Conservation (phyloP, 2,329 filamentous ascomycete species). For the Hypomyces rosellus region DNA sequence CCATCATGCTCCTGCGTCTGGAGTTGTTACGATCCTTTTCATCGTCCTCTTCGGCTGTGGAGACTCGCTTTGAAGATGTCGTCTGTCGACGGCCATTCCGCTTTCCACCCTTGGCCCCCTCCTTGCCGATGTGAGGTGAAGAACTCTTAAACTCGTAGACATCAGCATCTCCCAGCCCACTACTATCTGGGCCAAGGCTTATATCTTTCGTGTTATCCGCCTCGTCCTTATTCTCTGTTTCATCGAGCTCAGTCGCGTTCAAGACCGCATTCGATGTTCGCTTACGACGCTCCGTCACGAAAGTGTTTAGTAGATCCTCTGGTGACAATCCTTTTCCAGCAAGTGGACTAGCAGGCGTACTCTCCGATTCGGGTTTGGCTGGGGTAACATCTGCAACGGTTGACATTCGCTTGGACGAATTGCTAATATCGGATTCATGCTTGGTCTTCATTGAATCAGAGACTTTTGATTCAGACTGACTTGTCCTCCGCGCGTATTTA, state of each 20-base stretch:
- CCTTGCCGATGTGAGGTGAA: conserved; percentile 34
- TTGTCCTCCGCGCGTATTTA: conserved; percentile 41
- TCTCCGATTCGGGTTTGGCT: conserved; percentile 14
- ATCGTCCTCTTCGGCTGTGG: conserved; percentile 33
- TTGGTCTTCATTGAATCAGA: conserved; percentile 26
- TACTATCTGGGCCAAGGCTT: conserved; percentile 14
- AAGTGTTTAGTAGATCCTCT: conserved; percentile 24
- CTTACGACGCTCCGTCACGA: conserved; percentile 35
- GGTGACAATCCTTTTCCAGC: conserved; percentile 31
- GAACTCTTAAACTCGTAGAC: conserved; percentile 50
- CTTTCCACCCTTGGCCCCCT: conserved; percentile 20
- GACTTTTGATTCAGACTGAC: conserved; percentile 24
- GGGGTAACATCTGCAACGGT: conserved; percentile 5
- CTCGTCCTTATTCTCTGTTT: conserved; percentile 5
- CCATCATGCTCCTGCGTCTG: conserved; percentile 54
- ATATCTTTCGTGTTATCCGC: conserved; percentile 11
- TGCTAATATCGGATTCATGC: conserved; percentile 25
- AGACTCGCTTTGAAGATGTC: conserved; percentile 32
- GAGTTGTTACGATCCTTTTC: conserved; percentile 30
- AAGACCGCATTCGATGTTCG: conserved; percentile 28
- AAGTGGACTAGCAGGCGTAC: conserved; percentile 34
- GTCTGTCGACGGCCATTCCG: conserved; percentile 25
- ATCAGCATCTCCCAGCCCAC: conserved; percentile 32
- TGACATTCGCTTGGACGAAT: conserved; percentile 27
- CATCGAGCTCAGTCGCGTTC: conserved; percentile 11